Evolutionary conservation across 148 eudicot genomes (phyloP), one percentile per base, ranked within the genome.

Genomic region (Fagopyrum homotropicum): DNA sequence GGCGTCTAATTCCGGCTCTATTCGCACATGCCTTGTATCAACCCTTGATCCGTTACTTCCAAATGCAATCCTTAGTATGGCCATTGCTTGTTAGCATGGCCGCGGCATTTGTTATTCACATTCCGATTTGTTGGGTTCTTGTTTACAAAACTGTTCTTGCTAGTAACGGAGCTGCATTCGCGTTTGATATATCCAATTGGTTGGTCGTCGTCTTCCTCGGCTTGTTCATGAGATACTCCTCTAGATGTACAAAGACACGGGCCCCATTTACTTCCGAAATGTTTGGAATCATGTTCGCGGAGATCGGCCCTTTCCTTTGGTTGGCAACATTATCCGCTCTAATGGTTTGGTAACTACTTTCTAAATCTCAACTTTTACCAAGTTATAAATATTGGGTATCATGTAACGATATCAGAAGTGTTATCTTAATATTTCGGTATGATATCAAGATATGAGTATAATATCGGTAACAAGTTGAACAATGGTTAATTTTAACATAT

Each of bases 321-420:
- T 86, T 61, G 51, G 82, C 30, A 78, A 47, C 77, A 9, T 75
- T 88, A 26, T 82, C 89, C 51, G 82, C 89, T 46, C 75, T 80
- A 14, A 85, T 88, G 91, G 69, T 84, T 75, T 88, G 91, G 91
- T 88, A 77, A 9, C 4, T 45, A 35, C 45, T 72, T 26, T 47
- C 40, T 35, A 35, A 35, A 35, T 35, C 40, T 35, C 40, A 2
- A 35, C 40, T 35, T 35, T 35, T 35, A 35, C 3, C 40, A 35
- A 35, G 40, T 35, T 35, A 35, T 35, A 35, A 35, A 35, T 35
- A 35, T 35, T 35, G 40, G 40, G 40, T 35, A 35, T 35, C 40
- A 35, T 35, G 40, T 35, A 35, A 35, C 40, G 40, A 35, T 35
- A 35, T 35, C 40, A 35, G 3, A 35, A 35, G 40, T 35, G 40